Base-by-base conservation (phyloP, 805 yeast species). In the Spathaspora sp. region DNA sequence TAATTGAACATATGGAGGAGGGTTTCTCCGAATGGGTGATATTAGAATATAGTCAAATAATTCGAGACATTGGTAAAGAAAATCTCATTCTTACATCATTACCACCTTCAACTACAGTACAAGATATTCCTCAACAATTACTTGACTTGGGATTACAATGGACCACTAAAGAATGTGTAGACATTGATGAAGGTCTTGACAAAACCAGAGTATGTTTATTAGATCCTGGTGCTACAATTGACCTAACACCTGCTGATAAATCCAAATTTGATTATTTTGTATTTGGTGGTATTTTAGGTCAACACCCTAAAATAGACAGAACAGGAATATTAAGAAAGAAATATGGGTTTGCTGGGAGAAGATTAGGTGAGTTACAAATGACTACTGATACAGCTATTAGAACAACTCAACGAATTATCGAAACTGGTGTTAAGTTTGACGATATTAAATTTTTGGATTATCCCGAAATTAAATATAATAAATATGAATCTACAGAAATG, bases 371-470 rank as follows among this genome's bases (percentile, higher is more conserved):
- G 48, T 80, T 87, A 57, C 99, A 93, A 66, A 94, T 93, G 98
- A 90, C 98, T 16, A 93, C 99, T 0, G 99, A 93, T 65, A 93
- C 99, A 1, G 98, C 98, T 0, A 86, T 94, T 32, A 81, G 99
- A 68, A 90, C 96, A 17, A 90, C 97, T 1, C 91, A 90, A 61
- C 64, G 79, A 44, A 92, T 93, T 28, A 73, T 89, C n/a, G 82
- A 84, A 52, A 78, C 80, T 43, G 70, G 77, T 49, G 72, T 55
- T 11, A 61, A 64, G 50, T 87, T 93, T 60, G 88, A 87, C 55
- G 80, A 87, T 48, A 89, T 94, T 55, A 80, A 81, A 51, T 93
- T 89, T 65, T 82, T 93, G 49, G 98, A 94, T 66, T 91, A 89
- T 65, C 99, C 99, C 3, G 98, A 93, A 68, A 86, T 93, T 59